phyloP scores from a whole-genome alignment of 225 moss, liverwort and hornwort genomes.

The Polytrichum commune region DNA sequence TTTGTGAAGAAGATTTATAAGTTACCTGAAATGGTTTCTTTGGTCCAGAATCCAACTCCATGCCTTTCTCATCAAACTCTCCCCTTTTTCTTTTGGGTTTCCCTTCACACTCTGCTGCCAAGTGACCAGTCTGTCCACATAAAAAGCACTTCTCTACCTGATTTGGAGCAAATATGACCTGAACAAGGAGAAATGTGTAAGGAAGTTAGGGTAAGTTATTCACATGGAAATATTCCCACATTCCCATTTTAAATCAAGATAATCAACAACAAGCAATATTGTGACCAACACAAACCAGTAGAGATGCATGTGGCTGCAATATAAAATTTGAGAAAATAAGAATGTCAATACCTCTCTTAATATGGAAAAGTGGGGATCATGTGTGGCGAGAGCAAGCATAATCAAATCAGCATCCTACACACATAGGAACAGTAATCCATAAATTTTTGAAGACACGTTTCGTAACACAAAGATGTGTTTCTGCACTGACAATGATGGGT shows the following conservation, averaged over 20 bases:
- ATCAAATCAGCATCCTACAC: slow-evolving; percentile 97
- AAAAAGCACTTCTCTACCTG: slow-evolving; percentile 94
- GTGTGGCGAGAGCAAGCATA: slow-evolving; percentile 96
- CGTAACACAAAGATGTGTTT: too few relatives aligned
- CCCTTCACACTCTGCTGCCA: slow-evolving; percentile 92
- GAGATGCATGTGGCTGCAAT: too few relatives aligned
- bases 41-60: slow-evolving; percentile 53
- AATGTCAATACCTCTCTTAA: slow-evolving; percentile 73
- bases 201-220: not conserved
- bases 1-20: slow-evolving; percentile 8
- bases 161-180: slow-evolving; percentile 89
- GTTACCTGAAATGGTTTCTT: slow-evolving; percentile 88
- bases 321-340: not conserved
- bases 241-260: not conserved
- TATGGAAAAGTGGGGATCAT: slow-evolving; percentile 94
- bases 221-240: slow-evolving; percentile 1
- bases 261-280: not conserved
- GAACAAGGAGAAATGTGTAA: not conserved
- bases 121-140: slow-evolving; percentile 89
- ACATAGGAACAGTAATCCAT: not conserved
- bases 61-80: slow-evolving; percentile 77
- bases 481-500: too few relatives aligned
- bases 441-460: too few relatives aligned
- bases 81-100: slow-evolving; percentile 92
- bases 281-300: too few relatives aligned